Conservation (phyloP, 192 early-diverging fungal species). For the Backusella circina region DNA sequence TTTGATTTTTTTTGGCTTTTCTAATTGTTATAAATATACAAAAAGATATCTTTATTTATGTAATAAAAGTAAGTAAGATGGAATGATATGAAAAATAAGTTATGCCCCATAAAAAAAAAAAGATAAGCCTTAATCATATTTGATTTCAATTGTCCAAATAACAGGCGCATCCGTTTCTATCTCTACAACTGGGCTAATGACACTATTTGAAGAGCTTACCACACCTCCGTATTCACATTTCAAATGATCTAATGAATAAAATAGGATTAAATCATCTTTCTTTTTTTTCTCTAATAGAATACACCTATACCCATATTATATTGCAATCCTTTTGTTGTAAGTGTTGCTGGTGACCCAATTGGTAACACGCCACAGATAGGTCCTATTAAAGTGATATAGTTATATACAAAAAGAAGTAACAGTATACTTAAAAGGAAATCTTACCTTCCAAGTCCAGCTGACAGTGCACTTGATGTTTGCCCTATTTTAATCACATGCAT, state of each 20-base stretch:
- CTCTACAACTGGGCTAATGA: conserved; percentile 51
- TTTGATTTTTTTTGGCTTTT: too few species aligned
- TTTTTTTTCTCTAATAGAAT: not conserved
- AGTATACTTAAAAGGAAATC: not conserved
- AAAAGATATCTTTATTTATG: not conserved
- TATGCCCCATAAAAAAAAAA: not conserved
- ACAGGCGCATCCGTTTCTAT: conserved; percentile 71
- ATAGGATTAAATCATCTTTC: conserved; percentile 19
- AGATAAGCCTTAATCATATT: not conserved
- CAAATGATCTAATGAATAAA: not conserved
- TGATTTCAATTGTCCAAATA: conserved; percentile 79
- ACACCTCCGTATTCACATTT: conserved; percentile 62
- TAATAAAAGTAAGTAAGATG: not conserved
- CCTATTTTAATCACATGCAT: too few species aligned
- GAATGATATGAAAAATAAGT: not conserved
- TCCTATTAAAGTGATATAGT: conserved; percentile 19
- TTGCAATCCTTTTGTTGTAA: conserved; percentile 73
- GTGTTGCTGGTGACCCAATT: conserved; percentile 56
- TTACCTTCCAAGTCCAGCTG: conserved; percentile 57
- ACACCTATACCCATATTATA: conserved; percentile 81
- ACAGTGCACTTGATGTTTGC: conserved; percentile 64
- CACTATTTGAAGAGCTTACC: conserved; percentile 83
- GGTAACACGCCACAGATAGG: conserved; percentile 90
- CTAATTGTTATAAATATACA: not conserved
- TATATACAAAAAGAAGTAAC: not conserved